Evolutionary conservation across 805 yeast genomes (phyloP), one percentile per base, ranked within the genome.

Genomic region (Candida fluviatilis): DNA sequence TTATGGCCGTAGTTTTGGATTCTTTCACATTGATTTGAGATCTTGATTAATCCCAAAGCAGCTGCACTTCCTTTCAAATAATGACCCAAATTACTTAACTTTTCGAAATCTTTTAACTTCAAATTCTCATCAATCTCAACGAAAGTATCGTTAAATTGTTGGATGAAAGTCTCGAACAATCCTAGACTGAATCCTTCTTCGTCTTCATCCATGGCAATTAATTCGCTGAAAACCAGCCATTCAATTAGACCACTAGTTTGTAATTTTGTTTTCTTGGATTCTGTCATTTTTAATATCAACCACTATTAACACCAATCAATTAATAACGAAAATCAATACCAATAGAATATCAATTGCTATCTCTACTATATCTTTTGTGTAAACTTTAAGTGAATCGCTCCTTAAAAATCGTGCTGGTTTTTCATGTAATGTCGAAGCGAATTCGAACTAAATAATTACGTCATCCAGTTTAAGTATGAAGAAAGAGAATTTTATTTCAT

Each of bases 61-160:
- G 97, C 95, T 1, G 97, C 95, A 10, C 95, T 83, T 33, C 99
- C 99, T 58, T 93, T 93, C 40, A 93, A 70, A 55, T 87, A 93
- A 58, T 93, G 99, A 11, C 99, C 99, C 50, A 84, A 65, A 11
- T 80, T 71, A 15, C 90, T 82, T 39, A 93, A 64, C 43, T 78
- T 71, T 28, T 66, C 72, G 42, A 89, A 69, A 48, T 72, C 62
- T 24, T 67, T 68, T 1, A 62, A 48, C 21, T 62, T 48, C 24
- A 85, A 54, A n/a, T 77, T 73, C 5, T 62, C 62, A 40, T 81
- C 82, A 57, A 93, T 84, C 45, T 85, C 78, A 27, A 62, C 66
- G 52, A 90, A 85, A 0, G 95, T 91, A 14, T 80, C 82, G 42
- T 73, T 71, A 4, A 95, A 96, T 63, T 93, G 99, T 40, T 87